A percentile compares a stretch with the other conserved stretches of the same genome.
Evolutionary conservation across 2,329 filamentous ascomycete genomes (phyloP).

Genomic region (Alternaria tenuissima): DNA sequence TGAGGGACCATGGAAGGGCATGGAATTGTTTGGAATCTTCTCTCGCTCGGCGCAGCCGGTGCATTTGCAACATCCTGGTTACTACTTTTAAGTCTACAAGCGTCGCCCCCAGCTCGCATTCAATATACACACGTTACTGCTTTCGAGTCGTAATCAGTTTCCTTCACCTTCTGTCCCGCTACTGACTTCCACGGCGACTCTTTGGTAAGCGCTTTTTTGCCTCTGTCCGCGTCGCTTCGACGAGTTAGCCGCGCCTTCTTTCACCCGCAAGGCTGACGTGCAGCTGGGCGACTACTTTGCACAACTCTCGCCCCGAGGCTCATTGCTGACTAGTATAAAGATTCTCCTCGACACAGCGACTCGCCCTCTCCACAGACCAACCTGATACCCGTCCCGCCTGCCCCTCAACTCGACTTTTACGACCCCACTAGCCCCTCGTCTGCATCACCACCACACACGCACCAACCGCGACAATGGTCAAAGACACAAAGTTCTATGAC

Average conservation of each 20-base stretch:
- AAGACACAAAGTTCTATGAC: conserved; percentile 82
- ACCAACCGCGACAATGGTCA: conserved; percentile 69
- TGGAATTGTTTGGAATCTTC: conserved; percentile 49
- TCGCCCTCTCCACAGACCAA: conserved; percentile 11
- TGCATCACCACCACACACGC: conserved; percentile 13
- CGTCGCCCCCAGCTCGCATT: conserved; percentile 27
- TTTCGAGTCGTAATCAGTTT: conserved; percentile 18
- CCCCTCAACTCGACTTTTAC: conserved; percentile 30
- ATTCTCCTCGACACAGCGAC: conserved; percentile 9
- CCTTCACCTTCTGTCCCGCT: not conserved
- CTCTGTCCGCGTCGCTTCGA: conserved; percentile 9
- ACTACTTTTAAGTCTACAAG: conserved; percentile 46
- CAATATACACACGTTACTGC: conserved; percentile 18
- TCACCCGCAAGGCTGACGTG: conserved; percentile 28
- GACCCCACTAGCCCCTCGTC: conserved; percentile 38
- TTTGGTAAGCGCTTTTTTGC: conserved; percentile 30
- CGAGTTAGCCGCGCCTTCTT: conserved; percentile 14
- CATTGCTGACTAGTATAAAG: conserved; percentile 28
- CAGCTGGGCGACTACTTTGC: conserved; percentile 19
- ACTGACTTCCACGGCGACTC: conserved; percentile 17
- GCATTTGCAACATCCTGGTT: conserved; percentile 43
- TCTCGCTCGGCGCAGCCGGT: conserved; percentile 44
- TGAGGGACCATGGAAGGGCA: conserved; percentile 42
- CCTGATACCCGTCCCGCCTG: conserved; percentile 12
- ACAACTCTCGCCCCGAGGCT: conserved; percentile 13